Evolutionary conservation across 345 rosid genomes (phyloP), one percentile per base, ranked within the genome.

Genomic region (Camelina hispida): DNA sequence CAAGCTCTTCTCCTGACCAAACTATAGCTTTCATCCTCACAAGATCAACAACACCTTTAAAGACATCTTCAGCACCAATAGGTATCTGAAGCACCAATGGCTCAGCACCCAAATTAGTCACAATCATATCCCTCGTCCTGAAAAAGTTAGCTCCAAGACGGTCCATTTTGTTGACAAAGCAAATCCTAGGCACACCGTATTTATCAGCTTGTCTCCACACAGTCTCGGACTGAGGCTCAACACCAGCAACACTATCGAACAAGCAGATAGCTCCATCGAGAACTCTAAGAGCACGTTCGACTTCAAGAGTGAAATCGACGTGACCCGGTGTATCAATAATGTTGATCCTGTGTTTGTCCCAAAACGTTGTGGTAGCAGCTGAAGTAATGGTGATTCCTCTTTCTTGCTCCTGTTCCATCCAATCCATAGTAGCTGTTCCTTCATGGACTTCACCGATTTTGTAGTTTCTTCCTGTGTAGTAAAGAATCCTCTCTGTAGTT

Each of bases 361-460:
- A 94, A 66, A 85, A 91, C 13, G 98, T 84, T 28, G 98, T 91
- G 22, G 98, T 95, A 51, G 97, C 99, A 28, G 97, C 99, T 8
- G 99, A 91, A 18, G 99, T 94, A 25, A 95, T 91, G 32, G 99
- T 95, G 76, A 95, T 91, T 73, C 99, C 99, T 85, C 99, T 87
- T 78, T 95, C 99, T 70, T 95, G 99, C 69, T 95, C 99, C 83
- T 95, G 99, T 70, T 95, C 99, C 97, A 95, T 95, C 97, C 99
- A 95, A 76, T 95, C 99, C 99, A 95, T 95, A 22, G 99, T 95
- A 44, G 99, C 97, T 2, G 99, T 95, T 56, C 96, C 97, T 77
- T 95, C 99, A 6, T 94, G 97, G 6, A 95, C 99, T 81, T 95
- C 97, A 4, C 99, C 97, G 23, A 95, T 95, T 79, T 95, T 95